Base-by-base conservation (phyloP, 1,284 basidiomycete species). In the Cryptococcus neoformans region DNA sequence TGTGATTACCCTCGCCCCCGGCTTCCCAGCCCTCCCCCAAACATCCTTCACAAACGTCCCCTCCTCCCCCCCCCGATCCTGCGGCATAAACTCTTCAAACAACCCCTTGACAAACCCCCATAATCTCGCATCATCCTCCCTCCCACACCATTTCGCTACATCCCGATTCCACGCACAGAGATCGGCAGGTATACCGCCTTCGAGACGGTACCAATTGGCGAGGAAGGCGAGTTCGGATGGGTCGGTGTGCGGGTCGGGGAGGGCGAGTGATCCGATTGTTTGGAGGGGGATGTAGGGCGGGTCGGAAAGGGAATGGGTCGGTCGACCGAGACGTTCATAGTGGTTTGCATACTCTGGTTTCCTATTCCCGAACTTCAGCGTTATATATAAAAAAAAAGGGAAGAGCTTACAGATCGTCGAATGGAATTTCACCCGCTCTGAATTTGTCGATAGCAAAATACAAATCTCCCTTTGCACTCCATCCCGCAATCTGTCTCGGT, bases 351-450 rank as follows among this genome's bases (percentile, higher is more conserved):
- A 80, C 52, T 84, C 83, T 2, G 82, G 80, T 56, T 82, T 81
- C 44, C 85, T 88, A 49, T 11, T 49, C 44, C 35, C 6, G 42
- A 11, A 44, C 12, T 28, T 37, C 44, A 51, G 35, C 38, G 40
- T 47, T 12, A 49, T 11, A 16, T 9, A 11, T 4, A 35, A 6
- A 7, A 35, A 6, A 7, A 42, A 3, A 51, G 8, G 41, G 4
- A 48, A 51, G 10, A 40, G 41, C 52, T 16, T 34, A 91, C 90
- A 88, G 69, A 68, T 93, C 91, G 65, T 93, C 91, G 64, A 89
- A 93, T 0, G 91, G 91, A 0, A 88, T 74, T 66, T 92, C 90
- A 78, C 85, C 88, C 37, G 72, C 72, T 17, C 74, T 72, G 53
- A 81, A 81, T 16, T 78, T 77, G 59, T 89, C 88, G 1, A 84